Base-by-base conservation (phyloP, 2,329 filamentous ascomycete genomes). In the Blastomyces parvus region DNA sequence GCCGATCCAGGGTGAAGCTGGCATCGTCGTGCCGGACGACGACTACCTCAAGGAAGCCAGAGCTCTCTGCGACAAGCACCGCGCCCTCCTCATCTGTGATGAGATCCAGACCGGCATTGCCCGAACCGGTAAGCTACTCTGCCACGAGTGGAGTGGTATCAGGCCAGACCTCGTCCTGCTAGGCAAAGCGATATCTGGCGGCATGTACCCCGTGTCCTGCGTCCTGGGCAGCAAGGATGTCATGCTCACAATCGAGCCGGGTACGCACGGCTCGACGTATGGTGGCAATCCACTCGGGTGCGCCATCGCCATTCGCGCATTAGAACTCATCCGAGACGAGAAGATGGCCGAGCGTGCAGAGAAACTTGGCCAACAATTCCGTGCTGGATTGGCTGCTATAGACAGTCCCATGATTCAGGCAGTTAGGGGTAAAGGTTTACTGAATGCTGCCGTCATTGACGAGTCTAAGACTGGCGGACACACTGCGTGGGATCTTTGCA, bases 41-140 rank as follows among this genome's bases (percentile, higher is more conserved):
- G 87, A 88, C 77, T 99, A 99, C 78, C 85, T 99, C 42, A 77
- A 81, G 69, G 86, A 88, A 72, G 90, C 92, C 56, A 85, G 91
- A 63, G 88, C 84, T 30, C 86, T 97, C 30, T 99, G 94, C 82
- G 91, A 90, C 78, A 89, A 96, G 82, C 86, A 97, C 83, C 96
- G 97, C 67, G 91, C 96, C 48, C 86, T 99, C 58, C 81, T 99
- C 73, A 97, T 99, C 76, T 96, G 90, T 76, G 94, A 99, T 75
- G 94, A 99, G 83, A 97, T 99, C 71, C 94, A 99, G 79, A 99
- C 94, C 5, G 93, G 93, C 68, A 96, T 99, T 73, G 94, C 91
- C 62, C 88, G 94, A 67, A 99, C 94, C 22, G 94, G 94, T 61
- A 90, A 89, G 73, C 89, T 99, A 81, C 86, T 99, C 62, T 96